These are phyloP conservation scores for Fusarium aywerte DNA, from an alignment of 2,329 filamentous ascomycete genomes.

Conservation along the genomic window DNA sequence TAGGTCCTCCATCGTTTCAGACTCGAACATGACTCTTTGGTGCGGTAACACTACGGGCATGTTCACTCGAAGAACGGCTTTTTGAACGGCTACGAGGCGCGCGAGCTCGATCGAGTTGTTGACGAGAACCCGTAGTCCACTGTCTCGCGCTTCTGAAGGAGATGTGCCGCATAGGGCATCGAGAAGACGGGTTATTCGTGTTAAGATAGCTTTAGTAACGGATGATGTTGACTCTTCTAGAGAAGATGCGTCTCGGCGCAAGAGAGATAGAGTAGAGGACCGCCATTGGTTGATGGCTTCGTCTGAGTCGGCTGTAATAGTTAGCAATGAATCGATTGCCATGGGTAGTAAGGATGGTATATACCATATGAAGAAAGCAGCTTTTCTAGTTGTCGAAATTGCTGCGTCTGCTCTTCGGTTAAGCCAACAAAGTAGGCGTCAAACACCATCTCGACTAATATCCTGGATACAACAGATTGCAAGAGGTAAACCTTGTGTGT, in stretches of 20 bases:
- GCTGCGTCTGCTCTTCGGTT: slow-evolving; percentile 62
- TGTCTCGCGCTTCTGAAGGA: slow-evolving; percentile 59
- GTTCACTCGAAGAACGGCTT: slow-evolving; percentile 65
- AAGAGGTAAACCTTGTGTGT: slow-evolving; percentile 69
- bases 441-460: slow-evolving; percentile 72
- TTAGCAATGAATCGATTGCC: neutral
- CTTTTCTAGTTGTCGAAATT: slow-evolving; percentile 62
- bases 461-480: slow-evolving; percentile 69
- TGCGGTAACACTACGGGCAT: slow-evolving; percentile 66
- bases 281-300: slow-evolving; percentile 74
- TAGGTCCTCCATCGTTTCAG: slow-evolving; percentile 72
- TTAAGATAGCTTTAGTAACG: slow-evolving; percentile 57
- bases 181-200: slow-evolving; percentile 61
- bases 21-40: slow-evolving; percentile 66
- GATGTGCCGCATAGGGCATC: slow-evolving; percentile 59
- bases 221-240: slow-evolving; percentile 59
- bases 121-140: slow-evolving; percentile 64
- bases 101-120: slow-evolving; percentile 66
- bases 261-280: slow-evolving; percentile 68
- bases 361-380: slow-evolving; percentile 44
- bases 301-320: slow-evolving; percentile 54
- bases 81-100: slow-evolving; percentile 66
- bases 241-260: slow-evolving; percentile 63
- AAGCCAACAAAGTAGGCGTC: slow-evolving; percentile 72
- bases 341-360: neutral